Percentiles rank a stretch among this genome's conserved stretches.
Evolutionary conservation across 352 stramenopile species (phyloP).

Genomic region (Globisporangium middletonii): DNA sequence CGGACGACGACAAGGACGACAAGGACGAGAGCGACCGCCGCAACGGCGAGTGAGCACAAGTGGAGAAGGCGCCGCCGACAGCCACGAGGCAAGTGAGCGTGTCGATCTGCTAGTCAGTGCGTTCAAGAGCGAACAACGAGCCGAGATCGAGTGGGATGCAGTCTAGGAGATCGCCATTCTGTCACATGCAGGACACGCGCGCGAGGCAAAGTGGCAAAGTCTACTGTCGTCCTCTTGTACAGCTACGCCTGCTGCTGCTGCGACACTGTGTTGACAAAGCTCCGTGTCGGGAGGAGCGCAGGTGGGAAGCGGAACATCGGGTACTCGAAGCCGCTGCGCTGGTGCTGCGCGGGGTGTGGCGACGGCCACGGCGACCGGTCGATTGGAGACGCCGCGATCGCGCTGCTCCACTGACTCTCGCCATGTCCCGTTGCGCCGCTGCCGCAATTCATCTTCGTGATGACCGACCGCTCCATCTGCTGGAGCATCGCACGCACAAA

Average conservation of each 20-base stretch:
- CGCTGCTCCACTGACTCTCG: constrained; percentile 7
- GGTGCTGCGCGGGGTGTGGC: constrained; percentile 13
- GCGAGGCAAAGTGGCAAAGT: too few species aligned
- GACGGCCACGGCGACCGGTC: constrained; percentile 31
- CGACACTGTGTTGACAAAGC: constrained; percentile 8
- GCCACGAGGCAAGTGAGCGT: too few species aligned
- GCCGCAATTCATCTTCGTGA: constrained; percentile 51
- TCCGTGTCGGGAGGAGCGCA: constrained; percentile 28
- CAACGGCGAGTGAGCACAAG: too few species aligned
- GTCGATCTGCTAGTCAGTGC: too few species aligned
- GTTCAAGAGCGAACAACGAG: too few species aligned
- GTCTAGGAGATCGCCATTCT: too few species aligned
- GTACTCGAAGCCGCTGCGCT: constrained; percentile 36
- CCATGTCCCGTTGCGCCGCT: neutral
- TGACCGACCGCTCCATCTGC: constrained; percentile 71
- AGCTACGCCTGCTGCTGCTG: neutral
- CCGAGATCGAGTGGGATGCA: too few species aligned
- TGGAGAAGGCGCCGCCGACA: too few species aligned
- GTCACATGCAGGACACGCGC: too few species aligned
- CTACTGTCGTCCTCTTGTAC: neutral
- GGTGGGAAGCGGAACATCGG: constrained; percentile 56
- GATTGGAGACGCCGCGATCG: constrained; percentile 34
- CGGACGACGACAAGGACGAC: too few species aligned
- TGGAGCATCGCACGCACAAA: constrained; percentile 85
- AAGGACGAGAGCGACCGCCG: too few species aligned